Conservation (phyloP, 2,329 filamentous ascomycete genomes). For the Fusarium papillatum region DNA sequence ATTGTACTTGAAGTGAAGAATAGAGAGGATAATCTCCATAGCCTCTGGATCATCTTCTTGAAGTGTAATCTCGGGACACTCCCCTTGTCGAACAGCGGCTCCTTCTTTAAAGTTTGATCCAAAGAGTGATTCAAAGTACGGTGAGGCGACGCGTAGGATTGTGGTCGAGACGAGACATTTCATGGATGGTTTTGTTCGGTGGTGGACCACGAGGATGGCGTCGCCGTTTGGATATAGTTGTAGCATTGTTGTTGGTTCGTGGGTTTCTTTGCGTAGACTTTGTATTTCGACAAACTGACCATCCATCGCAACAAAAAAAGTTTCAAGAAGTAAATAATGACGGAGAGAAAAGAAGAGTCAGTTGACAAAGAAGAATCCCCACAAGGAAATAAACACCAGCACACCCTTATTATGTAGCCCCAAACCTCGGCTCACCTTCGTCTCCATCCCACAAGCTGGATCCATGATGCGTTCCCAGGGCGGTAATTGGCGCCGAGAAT, state of each 20-base stretch:
- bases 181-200: conserved; percentile 1
- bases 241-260: not conserved
- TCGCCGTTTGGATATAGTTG: conserved; percentile 5
- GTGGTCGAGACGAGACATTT: conserved; percentile 8
- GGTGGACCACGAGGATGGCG: conserved; percentile 4
- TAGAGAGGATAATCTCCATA: conserved; percentile 10
- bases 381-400: not conserved
- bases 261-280: not conserved
- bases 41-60: conserved; percentile 8
- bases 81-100: not conserved
- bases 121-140: conserved; percentile 6
- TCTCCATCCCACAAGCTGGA: not conserved
- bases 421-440: not conserved
- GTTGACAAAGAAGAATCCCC: not conserved
- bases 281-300: not conserved
- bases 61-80: conserved; percentile 8
- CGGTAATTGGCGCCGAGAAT: not conserved
- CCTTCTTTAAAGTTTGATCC: conserved; percentile 9
- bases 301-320: not conserved
- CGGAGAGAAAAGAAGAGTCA: not conserved
- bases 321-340: not conserved
- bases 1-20: conserved; percentile 1
- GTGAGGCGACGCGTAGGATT: not conserved
- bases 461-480: not conserved
- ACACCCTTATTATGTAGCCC: not conserved